Percentiles rank a stretch among this genome's conserved stretches.
phyloP scores from a whole-genome alignment of 2,329 filamentous ascomycete genomes.

The Fusarium lateritium region DNA sequence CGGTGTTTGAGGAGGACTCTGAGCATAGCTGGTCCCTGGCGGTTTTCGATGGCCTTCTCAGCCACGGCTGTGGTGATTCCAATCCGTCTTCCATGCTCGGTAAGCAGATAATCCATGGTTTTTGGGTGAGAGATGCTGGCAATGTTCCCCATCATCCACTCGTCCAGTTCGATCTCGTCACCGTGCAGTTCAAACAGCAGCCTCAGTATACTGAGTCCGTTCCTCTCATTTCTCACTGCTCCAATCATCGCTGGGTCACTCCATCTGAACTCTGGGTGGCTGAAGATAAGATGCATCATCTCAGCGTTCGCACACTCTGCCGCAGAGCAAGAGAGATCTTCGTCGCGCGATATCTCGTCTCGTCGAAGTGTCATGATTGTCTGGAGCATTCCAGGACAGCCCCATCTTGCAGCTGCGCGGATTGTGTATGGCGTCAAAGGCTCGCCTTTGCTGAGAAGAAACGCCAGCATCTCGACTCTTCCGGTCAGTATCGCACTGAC shows the following conservation, averaged over 20 bases:
- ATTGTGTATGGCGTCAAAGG: slow-evolving; percentile 28
- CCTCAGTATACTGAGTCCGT: slow-evolving; percentile 21
- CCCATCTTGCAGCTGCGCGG: slow-evolving; percentile 30
- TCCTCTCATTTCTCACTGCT: slow-evolving; percentile 22
- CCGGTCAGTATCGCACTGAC: slow-evolving; percentile 29
- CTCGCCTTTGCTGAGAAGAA: slow-evolving; percentile 31
- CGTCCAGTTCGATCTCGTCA: slow-evolving; percentile 16
- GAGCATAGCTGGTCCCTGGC: slow-evolving; percentile 32
- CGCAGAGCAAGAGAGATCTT: slow-evolving; percentile 29
- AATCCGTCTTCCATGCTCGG: slow-evolving; percentile 18
- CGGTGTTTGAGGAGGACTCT: slow-evolving; percentile 32
- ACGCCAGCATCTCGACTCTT: slow-evolving; percentile 31
- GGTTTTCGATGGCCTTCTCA: slow-evolving; percentile 31
- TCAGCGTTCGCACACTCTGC: slow-evolving; percentile 23
- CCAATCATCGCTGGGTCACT: slow-evolving; percentile 30
- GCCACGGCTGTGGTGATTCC: slow-evolving; percentile 23
- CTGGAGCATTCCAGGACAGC: slow-evolving; percentile 21
- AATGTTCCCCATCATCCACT: slow-evolving; percentile 36
- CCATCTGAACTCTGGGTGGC: slow-evolving; percentile 24
- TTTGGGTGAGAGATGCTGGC: slow-evolving; percentile 24
- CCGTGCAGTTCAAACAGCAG: slow-evolving; percentile 24
- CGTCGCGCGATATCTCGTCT: slow-evolving; percentile 30
- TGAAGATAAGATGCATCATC: slow-evolving; percentile 27
- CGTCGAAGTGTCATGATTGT: slow-evolving; percentile 29
- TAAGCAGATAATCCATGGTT: slow-evolving; percentile 30